Evolutionary conservation across 176 grass and related monocot genomes (phyloP).

Genomic region (Oryza meridionalis): DNA sequence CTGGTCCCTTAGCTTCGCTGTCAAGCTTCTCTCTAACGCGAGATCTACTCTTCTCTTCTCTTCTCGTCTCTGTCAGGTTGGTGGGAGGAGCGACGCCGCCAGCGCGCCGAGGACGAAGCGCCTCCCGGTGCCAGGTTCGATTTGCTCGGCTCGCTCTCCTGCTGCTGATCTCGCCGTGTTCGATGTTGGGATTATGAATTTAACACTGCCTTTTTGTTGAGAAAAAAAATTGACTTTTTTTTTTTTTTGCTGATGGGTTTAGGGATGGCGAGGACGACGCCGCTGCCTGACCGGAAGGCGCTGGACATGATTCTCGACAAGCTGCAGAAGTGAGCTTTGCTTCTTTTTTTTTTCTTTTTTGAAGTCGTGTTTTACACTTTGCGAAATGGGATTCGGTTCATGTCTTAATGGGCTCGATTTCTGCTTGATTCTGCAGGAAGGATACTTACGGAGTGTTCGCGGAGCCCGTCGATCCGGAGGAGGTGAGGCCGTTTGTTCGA

Average conservation of each 20-base stretch:
- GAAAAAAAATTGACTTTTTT: constrained; percentile 13
- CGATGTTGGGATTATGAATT: constrained; percentile 28
- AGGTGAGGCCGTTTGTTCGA: constrained; percentile 52
- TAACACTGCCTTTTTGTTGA: constrained; percentile 22
- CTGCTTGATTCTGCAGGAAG: constrained; percentile 71
- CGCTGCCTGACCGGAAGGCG: constrained; percentile 70
- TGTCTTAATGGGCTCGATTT: constrained; percentile 41
- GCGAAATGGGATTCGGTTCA: constrained; percentile 26
- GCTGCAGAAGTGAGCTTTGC: constrained; percentile 82
- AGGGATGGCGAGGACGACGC: constrained; percentile 59
- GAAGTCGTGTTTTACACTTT: not conserved
- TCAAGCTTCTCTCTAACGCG: constrained; percentile 31
- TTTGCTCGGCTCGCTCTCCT: constrained; percentile 37
- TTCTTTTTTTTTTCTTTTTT: constrained; percentile 1
- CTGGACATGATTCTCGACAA: constrained; percentile 90
- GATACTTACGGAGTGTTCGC: constrained; percentile 94
- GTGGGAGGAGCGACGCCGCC: constrained; percentile 48
- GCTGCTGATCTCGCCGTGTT: constrained; percentile 28
- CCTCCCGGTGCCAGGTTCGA: constrained; percentile 64
- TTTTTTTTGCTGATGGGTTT: constrained; percentile 26
- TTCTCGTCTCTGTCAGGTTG: constrained; percentile 36
- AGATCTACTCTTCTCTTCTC: constrained; percentile 42
- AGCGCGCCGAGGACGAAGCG: constrained; percentile 63
- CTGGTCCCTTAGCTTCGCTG: constrained; percentile 41
- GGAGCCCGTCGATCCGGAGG: constrained; percentile 86